Percentiles rank a stretch among this genome's conserved stretches.
Conservation (phyloP, 2,329 filamentous ascomycete species). For the Boeremia lycopersici region DNA sequence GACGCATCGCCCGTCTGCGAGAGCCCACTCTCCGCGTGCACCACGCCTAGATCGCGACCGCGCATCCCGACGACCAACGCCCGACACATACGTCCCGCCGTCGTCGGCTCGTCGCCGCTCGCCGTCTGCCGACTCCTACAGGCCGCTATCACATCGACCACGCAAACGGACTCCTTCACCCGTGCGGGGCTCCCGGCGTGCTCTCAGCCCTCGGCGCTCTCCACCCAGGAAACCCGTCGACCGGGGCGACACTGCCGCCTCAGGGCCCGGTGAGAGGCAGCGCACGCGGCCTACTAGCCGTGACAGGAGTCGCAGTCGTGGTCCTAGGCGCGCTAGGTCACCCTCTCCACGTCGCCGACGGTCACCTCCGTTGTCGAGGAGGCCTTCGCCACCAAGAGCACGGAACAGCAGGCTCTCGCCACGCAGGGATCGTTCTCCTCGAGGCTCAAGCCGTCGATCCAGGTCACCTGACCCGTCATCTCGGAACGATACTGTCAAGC, state of each 20-base stretch:
- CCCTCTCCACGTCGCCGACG: slow-evolving; percentile 39
- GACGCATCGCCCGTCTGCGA: slow-evolving; percentile 33
- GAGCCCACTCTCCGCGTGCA: slow-evolving; percentile 41
- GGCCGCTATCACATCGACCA: slow-evolving; percentile 35
- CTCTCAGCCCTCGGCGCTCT: slow-evolving; percentile 33
- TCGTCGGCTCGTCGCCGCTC: slow-evolving; percentile 48
- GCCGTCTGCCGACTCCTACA: slow-evolving; percentile 49
- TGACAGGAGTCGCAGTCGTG: slow-evolving; percentile 36
- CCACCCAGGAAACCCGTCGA: slow-evolving; percentile 39
- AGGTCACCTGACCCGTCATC: slow-evolving; percentile 32
- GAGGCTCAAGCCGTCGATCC: slow-evolving; percentile 35
- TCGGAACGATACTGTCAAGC: slow-evolving; percentile 21
- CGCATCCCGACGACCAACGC: slow-evolving; percentile 41
- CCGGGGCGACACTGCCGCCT: slow-evolving; percentile 32
- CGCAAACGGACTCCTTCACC: slow-evolving; percentile 42
- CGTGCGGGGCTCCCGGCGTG: slow-evolving; percentile 38
- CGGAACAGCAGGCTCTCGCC: slow-evolving; percentile 26
- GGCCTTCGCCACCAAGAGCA: slow-evolving; percentile 30
- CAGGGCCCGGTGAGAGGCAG: slow-evolving; percentile 27
- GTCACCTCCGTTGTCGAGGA: slow-evolving; percentile 34
- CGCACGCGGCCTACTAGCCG: slow-evolving; percentile 25
- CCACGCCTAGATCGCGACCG: slow-evolving; percentile 42
- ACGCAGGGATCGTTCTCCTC: slow-evolving; percentile 34
- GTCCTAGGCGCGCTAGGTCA: slow-evolving; percentile 35
- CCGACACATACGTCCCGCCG: slow-evolving; percentile 44